Base-by-base conservation (phyloP, 805 yeast genomes). In the Candida insectorum region DNA sequence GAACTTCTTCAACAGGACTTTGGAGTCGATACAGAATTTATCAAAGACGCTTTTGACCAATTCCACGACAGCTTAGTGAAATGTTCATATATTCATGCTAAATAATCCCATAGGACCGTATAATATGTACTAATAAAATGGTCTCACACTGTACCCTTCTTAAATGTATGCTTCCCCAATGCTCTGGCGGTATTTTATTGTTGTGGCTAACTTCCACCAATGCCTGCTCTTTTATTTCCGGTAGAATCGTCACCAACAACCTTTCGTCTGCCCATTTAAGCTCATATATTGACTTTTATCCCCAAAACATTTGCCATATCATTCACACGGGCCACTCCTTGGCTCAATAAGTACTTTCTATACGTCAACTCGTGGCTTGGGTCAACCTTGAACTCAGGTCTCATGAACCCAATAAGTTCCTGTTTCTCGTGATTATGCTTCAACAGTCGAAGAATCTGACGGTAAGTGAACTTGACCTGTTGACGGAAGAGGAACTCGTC, bases 401-500 rank as follows among this genome's bases (percentile, higher is more conserved):
- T 48, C 4, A 57, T 56, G 36, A 45, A 62, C 11, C 38, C 45
- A 25, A 62, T 47, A 28, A 66, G 40, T n/a, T 61, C 68, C 1
- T 45, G 40, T 24, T 51, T 51, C 35, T 65, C 69, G 31, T 66
- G 71, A 33, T 55, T 57, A 32, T 52, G 51, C 41, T 61, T 59
- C 12, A 65, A 45, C 29, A 56, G 43, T 23, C 71, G 42, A 35
- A 58, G 41, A 12, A 63, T 44, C 17, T 53, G 52, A 26, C 66
- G 48, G 40, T 66, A 66, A 2, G 60, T 54, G 8, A 47, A 39
- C n/a, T 51, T 45, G 11, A 66, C 52, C 35, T 56, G 55, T 28
- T 50, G 58, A 12, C 70, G 52, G 33, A 66, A 65, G 21, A 66
- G 32, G 36, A 66, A 66, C 36, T 66, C 71, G 26, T 66, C 70